Conservation (phyloP, 208 protist genomes). For the Leishmania braziliensis region DNA sequence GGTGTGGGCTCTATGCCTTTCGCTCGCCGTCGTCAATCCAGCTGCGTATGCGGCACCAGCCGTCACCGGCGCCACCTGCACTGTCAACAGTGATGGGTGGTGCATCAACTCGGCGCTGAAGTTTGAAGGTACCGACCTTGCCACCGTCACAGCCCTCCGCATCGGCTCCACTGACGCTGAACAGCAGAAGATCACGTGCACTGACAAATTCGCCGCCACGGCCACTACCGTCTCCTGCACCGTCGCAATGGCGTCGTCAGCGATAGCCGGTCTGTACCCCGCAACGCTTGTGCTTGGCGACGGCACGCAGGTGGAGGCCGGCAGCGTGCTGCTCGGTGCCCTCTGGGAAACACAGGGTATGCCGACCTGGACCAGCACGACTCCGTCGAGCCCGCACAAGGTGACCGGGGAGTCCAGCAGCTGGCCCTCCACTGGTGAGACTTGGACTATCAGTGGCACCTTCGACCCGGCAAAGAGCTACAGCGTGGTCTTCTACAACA, state of each 20-base stretch:
- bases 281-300: slow-evolving; percentile 16
- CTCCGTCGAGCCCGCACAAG: neutral
- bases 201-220: neutral
- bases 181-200: slow-evolving; percentile 4
- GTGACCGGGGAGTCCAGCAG: slow-evolving; percentile 29
- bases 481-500: slow-evolving; percentile 45
- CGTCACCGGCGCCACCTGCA: slow-evolving; percentile 14
- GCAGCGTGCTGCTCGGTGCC: slow-evolving; percentile 20
- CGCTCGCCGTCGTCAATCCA: neutral
- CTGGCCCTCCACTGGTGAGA: slow-evolving; percentile 33
- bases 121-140: slow-evolving; percentile 15
- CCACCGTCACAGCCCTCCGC: slow-evolving; percentile 1
- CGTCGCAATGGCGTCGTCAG: neutral
- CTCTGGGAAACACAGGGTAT: neutral
- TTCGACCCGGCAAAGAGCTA: slow-evolving; percentile 30
- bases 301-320: slow-evolving; percentile 1
- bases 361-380: slow-evolving; percentile 10
- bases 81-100: neutral
- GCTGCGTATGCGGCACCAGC: slow-evolving; percentile 13
- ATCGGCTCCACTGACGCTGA: slow-evolving; percentile 17
- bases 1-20: neutral
- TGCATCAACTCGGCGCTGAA: slow-evolving; percentile 14
- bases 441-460: slow-evolving; percentile 34
- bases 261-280: slow-evolving; percentile 22
- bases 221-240: slow-evolving; percentile 18